These are phyloP conservation scores for Manihot esculenta DNA, from an alignment of 441 rosid genomes.

Conservation along the genomic window DNA sequence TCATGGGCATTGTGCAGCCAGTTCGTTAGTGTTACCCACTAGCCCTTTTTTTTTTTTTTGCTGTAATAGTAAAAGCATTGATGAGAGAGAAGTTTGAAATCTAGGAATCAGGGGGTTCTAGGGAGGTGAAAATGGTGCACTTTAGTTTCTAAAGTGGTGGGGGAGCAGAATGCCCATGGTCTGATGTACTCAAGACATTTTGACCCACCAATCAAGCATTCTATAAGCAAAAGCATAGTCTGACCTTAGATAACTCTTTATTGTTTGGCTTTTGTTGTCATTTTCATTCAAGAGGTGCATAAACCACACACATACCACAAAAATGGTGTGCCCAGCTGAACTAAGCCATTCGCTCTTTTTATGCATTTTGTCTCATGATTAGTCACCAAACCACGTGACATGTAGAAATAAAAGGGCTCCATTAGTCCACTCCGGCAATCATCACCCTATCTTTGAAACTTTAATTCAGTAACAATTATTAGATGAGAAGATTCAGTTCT, in stretches of 20 bases:
- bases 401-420: conserved; percentile 15
- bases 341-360: conserved; percentile 14
- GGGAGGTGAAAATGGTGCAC: conserved; percentile 8
- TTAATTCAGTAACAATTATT: conserved; percentile 27
- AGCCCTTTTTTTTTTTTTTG: not conserved
- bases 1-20: conserved; percentile 21
- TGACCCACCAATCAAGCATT: conserved; percentile 30
- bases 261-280: conserved; percentile 21
- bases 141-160: not conserved
- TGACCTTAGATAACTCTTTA: conserved; percentile 21
- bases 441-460: conserved; percentile 17
- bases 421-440: conserved; percentile 24
- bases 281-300: not conserved
- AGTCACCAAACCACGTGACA: conserved; percentile 37
- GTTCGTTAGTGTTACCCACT: not conserved
- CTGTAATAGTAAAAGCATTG: not conserved
- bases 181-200: conserved; percentile 10
- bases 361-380: conserved; percentile 37
- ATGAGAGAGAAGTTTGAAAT: conserved; percentile 9
- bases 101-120: conserved; percentile 4
- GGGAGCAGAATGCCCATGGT: not conserved
- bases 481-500: conserved; percentile 26
- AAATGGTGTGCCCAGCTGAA: conserved; percentile 10
- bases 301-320: not conserved
- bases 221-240: conserved; percentile 20